Evolutionary conservation across 2,329 filamentous ascomycete genomes (phyloP).

Genomic region (Cladorrhinum sp.): DNA sequence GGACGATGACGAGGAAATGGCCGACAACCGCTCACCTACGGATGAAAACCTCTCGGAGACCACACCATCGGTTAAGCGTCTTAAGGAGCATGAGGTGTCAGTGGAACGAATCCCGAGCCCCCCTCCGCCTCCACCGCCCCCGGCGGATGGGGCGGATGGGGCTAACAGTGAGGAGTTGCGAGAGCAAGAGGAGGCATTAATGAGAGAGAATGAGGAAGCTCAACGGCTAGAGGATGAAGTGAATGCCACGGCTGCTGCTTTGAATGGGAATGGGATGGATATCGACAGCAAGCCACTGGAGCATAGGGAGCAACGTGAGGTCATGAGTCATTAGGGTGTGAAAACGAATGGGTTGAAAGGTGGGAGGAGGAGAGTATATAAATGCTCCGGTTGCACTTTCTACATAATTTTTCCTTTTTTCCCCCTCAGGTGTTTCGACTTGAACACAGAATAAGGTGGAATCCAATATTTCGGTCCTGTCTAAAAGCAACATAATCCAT

Average conservation of each 20-base stretch:
- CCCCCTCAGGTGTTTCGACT: no score
- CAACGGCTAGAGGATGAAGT: constrained; percentile 51
- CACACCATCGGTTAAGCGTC: constrained; percentile 48
- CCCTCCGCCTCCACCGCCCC: constrained; percentile 47
- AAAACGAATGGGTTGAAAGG: not conserved
- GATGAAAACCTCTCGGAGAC: constrained; percentile 51
- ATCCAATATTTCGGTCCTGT: no score
- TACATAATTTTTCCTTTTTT: no score
- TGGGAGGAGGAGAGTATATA: not conserved
- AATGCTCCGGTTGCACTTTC: no score
- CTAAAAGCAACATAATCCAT: no score
- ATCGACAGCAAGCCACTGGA: constrained; percentile 30
- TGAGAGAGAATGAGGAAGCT: constrained; percentile 54
- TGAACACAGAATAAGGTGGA: no score
- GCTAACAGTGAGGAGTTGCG: constrained; percentile 45
- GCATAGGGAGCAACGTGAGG: constrained; percentile 20
- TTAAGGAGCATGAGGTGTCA: constrained; percentile 33
- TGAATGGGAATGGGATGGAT: constrained; percentile 34
- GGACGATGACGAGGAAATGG: constrained; percentile 33
- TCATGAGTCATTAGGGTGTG: constrained; percentile 25
- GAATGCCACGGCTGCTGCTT: constrained; percentile 3
- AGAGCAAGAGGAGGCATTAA: constrained; percentile 50
- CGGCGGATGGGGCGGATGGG: constrained; percentile 29
- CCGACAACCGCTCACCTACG: constrained; percentile 38
- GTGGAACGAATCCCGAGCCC: constrained; percentile 36